phyloP scores from a whole-genome alignment of 106 monocot species.

The Ottelia alismoides region DNA sequence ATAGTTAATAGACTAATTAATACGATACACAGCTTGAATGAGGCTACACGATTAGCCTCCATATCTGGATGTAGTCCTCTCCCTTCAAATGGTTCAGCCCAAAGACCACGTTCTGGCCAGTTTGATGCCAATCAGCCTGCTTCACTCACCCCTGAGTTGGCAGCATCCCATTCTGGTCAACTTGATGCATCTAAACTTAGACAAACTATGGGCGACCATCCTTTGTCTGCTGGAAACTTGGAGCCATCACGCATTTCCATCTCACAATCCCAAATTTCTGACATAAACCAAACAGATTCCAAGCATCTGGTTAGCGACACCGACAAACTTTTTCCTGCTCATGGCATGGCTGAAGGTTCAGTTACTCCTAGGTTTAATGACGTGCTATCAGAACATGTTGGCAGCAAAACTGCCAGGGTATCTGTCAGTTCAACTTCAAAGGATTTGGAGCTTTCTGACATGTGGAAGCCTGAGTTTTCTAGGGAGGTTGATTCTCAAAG shows the following conservation, averaged over 20 bases:
- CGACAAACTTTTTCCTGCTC: conserved; percentile 19
- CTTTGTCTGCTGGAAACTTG: conserved; percentile 20
- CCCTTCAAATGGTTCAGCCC: conserved; percentile 36
- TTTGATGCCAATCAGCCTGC: conserved; percentile 25
- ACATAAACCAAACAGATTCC: conserved; percentile 24
- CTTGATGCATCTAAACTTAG: conserved; percentile 37
- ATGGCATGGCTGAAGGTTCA: conserved; percentile 26
- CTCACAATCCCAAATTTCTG: conserved; percentile 27
- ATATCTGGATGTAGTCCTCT: conserved; percentile 35
- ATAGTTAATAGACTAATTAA: conserved; percentile 75
- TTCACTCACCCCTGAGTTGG: conserved; percentile 21
- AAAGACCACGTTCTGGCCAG: conserved; percentile 46
- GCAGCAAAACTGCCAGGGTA: conserved; percentile 11
- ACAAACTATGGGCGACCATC: conserved; percentile 14
- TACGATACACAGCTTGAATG: conserved; percentile 87
- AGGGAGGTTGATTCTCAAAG: conserved; percentile 26
- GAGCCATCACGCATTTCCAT: conserved; percentile 17
- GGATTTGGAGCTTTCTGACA: conserved; percentile 29
- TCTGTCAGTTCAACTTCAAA: conserved; percentile 18
- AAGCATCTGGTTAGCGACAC: conserved; percentile 23
- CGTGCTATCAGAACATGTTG: conserved; percentile 20
- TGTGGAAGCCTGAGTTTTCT: conserved; percentile 29
- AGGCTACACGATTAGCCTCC: conserved; percentile 67
- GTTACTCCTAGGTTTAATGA: conserved; percentile 40
- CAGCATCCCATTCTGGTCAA: conserved; percentile 26